phyloP scores from a whole-genome alignment of 2,329 filamentous ascomycete genomes.

The Passalora sequoiae region DNA sequence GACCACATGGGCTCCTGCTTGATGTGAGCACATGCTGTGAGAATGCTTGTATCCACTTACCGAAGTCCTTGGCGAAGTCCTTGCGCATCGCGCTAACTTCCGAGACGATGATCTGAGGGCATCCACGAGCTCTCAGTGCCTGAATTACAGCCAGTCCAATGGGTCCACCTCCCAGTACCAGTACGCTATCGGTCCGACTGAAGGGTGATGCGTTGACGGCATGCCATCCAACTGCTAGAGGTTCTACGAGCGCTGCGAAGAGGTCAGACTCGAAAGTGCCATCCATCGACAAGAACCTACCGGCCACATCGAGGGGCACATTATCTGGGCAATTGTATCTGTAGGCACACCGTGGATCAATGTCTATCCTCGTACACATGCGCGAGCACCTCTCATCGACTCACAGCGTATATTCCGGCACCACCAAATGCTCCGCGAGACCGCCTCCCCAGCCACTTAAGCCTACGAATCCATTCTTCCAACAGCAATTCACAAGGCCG shows the following conservation, averaged over 20 bases:
- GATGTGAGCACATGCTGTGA: background rate
- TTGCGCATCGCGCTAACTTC: slow-evolving; percentile 47
- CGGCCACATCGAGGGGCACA: slow-evolving; percentile 47
- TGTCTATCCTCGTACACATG: slow-evolving; percentile 39
- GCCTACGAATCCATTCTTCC: slow-evolving; percentile 51
- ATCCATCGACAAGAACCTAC: slow-evolving; percentile 19
- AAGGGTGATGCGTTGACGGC: slow-evolving; percentile 49
- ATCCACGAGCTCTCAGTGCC: slow-evolving; percentile 41
- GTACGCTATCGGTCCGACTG: slow-evolving; percentile 42
- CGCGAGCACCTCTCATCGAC: background rate
- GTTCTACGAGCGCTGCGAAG: slow-evolving; percentile 47
- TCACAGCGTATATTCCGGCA: slow-evolving; percentile 40
- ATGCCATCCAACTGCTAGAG: slow-evolving; percentile 53
- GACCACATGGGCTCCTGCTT: slow-evolving; percentile 37
- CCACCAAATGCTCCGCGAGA: slow-evolving; percentile 48
- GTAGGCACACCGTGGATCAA: too few relatives aligned
- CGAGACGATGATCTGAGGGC: slow-evolving; percentile 50
- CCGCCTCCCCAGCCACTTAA: slow-evolving; percentile 52
- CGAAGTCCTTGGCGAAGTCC: slow-evolving; percentile 48
- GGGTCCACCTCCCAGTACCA: slow-evolving; percentile 51
- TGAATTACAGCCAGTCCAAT: slow-evolving; percentile 51
- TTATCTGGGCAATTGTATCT: slow-evolving; percentile 46
- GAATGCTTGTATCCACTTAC: slow-evolving; percentile 35
- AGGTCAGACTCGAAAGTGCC: background rate
- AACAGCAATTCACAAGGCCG: slow-evolving; percentile 52